These are phyloP conservation scores for Apiotrichum laibachii DNA, from an alignment of 1,284 basidiomycete species.

Conservation along the genomic window DNA sequence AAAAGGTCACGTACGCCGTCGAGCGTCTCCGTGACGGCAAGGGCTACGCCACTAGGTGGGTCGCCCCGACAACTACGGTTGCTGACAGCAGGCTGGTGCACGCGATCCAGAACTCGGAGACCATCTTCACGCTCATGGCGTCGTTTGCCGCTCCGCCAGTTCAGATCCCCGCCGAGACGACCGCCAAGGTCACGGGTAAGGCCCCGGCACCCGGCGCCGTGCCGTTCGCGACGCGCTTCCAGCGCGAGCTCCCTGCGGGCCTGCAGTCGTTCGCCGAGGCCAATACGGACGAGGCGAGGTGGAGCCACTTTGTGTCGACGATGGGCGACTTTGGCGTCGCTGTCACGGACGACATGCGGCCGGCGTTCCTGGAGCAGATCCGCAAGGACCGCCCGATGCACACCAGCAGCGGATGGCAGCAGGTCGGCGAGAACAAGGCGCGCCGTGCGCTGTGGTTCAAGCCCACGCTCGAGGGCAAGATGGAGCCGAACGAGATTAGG, in stretches of 20 bases:
- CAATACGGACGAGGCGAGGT: no score
- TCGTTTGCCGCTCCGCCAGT: constrained; percentile 65
- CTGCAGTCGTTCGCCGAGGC: no score
- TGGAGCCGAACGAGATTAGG: no score
- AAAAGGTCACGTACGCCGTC: constrained; percentile 78
- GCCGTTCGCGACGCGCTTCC: neutral
- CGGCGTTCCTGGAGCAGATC: constrained; percentile 44
- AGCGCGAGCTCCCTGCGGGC: neutral
- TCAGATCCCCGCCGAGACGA: constrained; percentile 44
- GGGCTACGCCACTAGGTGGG: constrained; percentile 28
- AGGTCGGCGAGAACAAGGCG: constrained; percentile 47
- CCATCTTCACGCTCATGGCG: constrained; percentile 77
- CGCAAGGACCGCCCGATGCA: constrained; percentile 13
- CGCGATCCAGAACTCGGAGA: constrained; percentile 68
- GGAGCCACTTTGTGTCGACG: constrained; percentile 49
- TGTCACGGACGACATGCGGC: constrained; percentile 57
- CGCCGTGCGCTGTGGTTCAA: constrained; percentile 66
- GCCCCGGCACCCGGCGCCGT: neutral
- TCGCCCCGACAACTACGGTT: no score
- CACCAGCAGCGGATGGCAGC: no score
- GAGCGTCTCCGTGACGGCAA: constrained; percentile 68
- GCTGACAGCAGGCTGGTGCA: constrained; percentile 65
- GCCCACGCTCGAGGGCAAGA: no score
- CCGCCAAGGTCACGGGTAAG: neutral
- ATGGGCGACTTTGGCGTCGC: constrained; percentile 48